These are phyloP conservation scores for Monosporascus sp. DNA, from an alignment of 2,329 filamentous ascomycete genomes.

Conservation along the genomic window DNA sequence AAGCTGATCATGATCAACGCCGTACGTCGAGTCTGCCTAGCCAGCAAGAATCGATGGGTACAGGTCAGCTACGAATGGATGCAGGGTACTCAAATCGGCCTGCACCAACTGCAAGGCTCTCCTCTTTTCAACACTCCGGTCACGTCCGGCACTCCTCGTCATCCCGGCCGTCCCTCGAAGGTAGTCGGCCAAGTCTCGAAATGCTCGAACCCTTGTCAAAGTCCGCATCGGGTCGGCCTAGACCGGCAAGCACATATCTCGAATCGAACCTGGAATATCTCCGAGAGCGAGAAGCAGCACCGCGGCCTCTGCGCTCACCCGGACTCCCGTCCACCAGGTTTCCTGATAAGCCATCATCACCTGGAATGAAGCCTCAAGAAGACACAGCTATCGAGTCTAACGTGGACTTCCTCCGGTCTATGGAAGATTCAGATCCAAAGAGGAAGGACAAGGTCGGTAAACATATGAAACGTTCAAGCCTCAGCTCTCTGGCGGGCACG, in stretches of 20 bases:
- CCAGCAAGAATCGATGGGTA: constrained; percentile 21
- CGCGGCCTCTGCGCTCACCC: constrained; percentile 34
- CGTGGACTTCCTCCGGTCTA: constrained; percentile 73
- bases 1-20: constrained; percentile 33
- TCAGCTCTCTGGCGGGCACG: constrained; percentile 66
- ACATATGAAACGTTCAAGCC: constrained; percentile 66
- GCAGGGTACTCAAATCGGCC: constrained; percentile 18
- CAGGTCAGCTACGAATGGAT: constrained; percentile 20
- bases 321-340: constrained; percentile 28
- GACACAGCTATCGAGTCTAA: constrained; percentile 69
- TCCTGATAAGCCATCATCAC: constrained; percentile 35
- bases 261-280: constrained; percentile 79
- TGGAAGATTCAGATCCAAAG: constrained; percentile 60
- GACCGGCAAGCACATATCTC: constrained; percentile 78
- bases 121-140: constrained; percentile 29
- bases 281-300: constrained; percentile 64
- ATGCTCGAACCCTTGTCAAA: background rate
- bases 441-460: constrained; percentile 50
- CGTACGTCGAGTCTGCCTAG: constrained; percentile 36
- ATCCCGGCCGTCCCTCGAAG: constrained; percentile 66
- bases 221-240: constrained; percentile 44
- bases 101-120: constrained; percentile 19
- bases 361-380: constrained; percentile 42
- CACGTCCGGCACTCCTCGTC: constrained; percentile 41
- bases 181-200: constrained; percentile 56